Evolutionary conservation across 78 protist species (phyloP), one percentile per base, ranked within the genome.

Genomic region (Salpingoeca rosetta): DNA sequence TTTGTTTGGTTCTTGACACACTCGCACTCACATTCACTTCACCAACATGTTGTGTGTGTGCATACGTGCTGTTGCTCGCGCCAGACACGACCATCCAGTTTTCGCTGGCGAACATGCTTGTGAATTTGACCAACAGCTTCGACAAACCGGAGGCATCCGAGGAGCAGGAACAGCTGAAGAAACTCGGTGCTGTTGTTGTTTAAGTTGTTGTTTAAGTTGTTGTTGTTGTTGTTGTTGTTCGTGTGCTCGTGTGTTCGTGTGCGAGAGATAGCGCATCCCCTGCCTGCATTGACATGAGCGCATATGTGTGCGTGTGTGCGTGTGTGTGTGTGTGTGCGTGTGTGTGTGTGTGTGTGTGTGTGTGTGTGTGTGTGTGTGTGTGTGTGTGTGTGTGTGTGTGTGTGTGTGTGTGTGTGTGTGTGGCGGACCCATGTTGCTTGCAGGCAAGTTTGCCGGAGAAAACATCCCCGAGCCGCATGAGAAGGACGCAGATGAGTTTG

Each of bases 401-500:
- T 72, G 3, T 72, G 76, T 72, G 3, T 72, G 12, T 72, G 25
- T 35, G 3, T 72, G 76, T 72, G 76, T 72, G 76, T 22, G 38
- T 72, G 3, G 28, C 28, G 3, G 38, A 56, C 11, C 22, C 22
- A 11, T 56, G n/a, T 56, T 56, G 72, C 65, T 51, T 17, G 7
- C 17, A 51, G 27, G 51, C 26, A 77, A 77, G 51, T 35, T 41
- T 41, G 81, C 51, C 45, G 39, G 39, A 22, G 81, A 80, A 44
- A 25, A 80, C 10, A 44, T 80, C 37, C 83, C 83, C 0, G 83
- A 44, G 41, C 75, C 57, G 36, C 83, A 80, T 31, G 39, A 31
- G 27, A 42, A 44, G 73, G 83, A 80, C 73, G 39, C 57, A 37
- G 83, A 80, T n/a, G 83, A 42, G 43, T 80, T 80, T 44, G 73